Conservation (phyloP, 108 stramenopile genomes). For the Fistulifera solaris region DNA sequence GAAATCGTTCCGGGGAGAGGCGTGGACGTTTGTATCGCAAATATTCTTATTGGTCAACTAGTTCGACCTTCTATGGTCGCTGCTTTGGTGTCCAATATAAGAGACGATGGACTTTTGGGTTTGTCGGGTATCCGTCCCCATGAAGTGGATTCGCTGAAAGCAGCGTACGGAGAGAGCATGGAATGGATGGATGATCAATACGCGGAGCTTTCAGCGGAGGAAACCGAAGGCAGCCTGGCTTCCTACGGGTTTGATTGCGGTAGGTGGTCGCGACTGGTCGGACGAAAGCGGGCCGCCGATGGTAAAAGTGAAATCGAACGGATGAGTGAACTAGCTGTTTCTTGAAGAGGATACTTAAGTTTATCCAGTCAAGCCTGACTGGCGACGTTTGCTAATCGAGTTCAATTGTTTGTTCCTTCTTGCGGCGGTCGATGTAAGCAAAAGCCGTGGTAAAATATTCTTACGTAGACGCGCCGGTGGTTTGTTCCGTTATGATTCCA, state of each 20-base stretch:
- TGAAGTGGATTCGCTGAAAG: conserved; percentile 35
- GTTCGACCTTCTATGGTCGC: conserved; percentile 42
- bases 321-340: conserved; percentile 41
- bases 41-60: conserved; percentile 43
- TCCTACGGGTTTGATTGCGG: conserved; percentile 47
- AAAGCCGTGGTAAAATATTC: too few relatives aligned
- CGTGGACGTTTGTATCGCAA: conserved; percentile 34
- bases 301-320: conserved; percentile 16
- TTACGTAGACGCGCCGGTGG: too few relatives aligned
- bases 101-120: conserved; percentile 25
- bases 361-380: too few relatives aligned
- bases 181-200: conserved; percentile 38
- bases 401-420: too few relatives aligned
- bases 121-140: conserved; percentile 38
- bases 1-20: conserved; percentile 14
- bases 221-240: conserved; percentile 21
- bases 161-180: conserved; percentile 24
- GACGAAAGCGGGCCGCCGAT: conserved; percentile 15
- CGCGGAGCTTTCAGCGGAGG: conserved; percentile 31
- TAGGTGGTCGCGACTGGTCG: conserved; percentile 33
- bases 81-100: conserved; percentile 34
- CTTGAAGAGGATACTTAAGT: not conserved
- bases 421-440: too few relatives aligned
- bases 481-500: too few relatives aligned
- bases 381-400: too few relatives aligned